A percentile compares a stretch with the other conserved stretches of the same genome.
These are phyloP conservation scores for Vigna hirtella DNA, from an alignment of 306 rosid species.

Conservation along the genomic window DNA sequence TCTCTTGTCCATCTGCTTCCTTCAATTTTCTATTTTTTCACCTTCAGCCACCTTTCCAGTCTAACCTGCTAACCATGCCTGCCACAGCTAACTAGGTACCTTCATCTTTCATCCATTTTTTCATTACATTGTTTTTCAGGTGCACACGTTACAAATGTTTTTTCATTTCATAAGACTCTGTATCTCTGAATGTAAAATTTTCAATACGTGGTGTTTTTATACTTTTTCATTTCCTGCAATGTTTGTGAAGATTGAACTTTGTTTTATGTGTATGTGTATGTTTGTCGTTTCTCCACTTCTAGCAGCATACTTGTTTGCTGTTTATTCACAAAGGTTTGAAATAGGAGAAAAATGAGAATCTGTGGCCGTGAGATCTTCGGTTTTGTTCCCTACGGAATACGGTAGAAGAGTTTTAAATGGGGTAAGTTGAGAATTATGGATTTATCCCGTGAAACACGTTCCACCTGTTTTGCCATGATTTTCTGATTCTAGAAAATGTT, in stretches of 20 bases:
- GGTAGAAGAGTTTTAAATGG: background rate
- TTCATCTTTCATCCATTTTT: background rate
- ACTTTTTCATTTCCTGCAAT: background rate
- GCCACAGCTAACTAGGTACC: background rate
- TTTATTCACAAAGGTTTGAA: slow-evolving; percentile 1
- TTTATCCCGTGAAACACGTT: slow-evolving; percentile 1
- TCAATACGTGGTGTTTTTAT: background rate
- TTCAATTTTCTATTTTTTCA: background rate
- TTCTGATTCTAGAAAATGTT: background rate
- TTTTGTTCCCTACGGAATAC: background rate
- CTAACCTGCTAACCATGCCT: slow-evolving; percentile 13
- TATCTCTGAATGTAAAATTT: background rate
- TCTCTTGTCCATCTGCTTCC: background rate
- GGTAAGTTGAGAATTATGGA: background rate
- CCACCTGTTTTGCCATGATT: background rate
- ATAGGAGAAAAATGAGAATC: background rate
- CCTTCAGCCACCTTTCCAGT: slow-evolving; percentile 11
- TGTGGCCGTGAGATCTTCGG: background rate
- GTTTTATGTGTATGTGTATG: slow-evolving; percentile 23
- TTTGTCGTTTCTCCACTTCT: slow-evolving; percentile 17
- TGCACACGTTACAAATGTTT: background rate
- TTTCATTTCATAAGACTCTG: too few relatives aligned
- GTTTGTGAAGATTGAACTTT: slow-evolving; percentile 28
- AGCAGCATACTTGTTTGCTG: background rate
- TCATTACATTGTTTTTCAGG: background rate